Evolutionary conservation across 768 basidiomycete species (phyloP).

Genomic region (Punctularia strigosozonata): DNA sequence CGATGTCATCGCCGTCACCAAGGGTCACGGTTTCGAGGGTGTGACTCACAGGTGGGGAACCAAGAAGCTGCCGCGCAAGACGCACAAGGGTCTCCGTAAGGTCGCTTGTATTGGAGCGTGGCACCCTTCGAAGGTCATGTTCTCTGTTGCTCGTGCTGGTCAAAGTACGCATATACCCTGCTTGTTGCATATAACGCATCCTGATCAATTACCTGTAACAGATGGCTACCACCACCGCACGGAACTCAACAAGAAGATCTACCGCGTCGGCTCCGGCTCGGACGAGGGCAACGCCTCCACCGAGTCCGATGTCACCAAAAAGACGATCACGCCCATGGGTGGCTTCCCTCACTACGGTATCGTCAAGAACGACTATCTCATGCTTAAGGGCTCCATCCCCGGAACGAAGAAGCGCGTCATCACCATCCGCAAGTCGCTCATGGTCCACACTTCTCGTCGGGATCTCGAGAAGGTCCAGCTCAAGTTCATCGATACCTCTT

Average conservation of each 20-base stretch:
- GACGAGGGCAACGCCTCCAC: conserved; percentile 85
- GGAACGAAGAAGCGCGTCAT: conserved; percentile 98
- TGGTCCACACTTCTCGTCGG: conserved; percentile 90
- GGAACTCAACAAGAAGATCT: conserved; percentile 98
- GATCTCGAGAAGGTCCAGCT: conserved; percentile 97
- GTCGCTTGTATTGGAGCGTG: conserved; percentile 98
- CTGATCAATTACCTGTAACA: conserved; percentile 16
- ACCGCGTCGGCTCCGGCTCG: conserved; percentile 76
- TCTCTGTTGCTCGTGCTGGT: conserved; percentile 99
- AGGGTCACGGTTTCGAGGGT: conserved; percentile 99
- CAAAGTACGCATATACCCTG: conserved; percentile 60
- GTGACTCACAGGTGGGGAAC: conserved; percentile 99
- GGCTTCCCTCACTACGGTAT: conserved; percentile 99
- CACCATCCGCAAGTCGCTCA: conserved; percentile 93
- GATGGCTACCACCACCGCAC: conserved; percentile 96
- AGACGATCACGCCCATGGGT: conserved; percentile 92
- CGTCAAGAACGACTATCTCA: conserved; percentile 96
- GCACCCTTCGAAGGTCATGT: conserved; percentile 99
- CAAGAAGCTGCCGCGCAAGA: conserved; percentile 97
- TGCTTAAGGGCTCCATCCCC: conserved; percentile 92
- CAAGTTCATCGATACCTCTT: conserved; percentile 98
- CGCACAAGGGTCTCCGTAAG: conserved; percentile 99
- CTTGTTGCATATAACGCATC: background rate
- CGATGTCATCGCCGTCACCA: conserved; percentile 96
- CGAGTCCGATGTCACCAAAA: conserved; percentile 89